Evolutionary conservation across 2,329 filamentous ascomycete species (phyloP).

Genomic region (Pseudogymnoascus sp.): DNA sequence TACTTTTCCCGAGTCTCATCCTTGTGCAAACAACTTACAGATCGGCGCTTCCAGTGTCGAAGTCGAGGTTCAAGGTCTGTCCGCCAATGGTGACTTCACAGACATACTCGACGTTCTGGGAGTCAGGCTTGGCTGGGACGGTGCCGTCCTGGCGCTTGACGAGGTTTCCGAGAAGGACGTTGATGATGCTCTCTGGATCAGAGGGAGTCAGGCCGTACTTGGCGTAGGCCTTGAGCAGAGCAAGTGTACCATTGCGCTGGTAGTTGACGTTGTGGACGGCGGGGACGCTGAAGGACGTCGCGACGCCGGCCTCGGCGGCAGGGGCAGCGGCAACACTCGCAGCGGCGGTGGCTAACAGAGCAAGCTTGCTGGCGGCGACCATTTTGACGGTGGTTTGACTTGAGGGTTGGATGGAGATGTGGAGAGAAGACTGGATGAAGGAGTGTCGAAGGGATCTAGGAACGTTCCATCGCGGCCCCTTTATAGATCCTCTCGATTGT

Average conservation of each 20-base stretch:
- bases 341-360: neutral
- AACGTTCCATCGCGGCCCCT: neutral
- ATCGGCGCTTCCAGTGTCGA: conserved; percentile 26
- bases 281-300: conserved; percentile 17
- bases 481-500: neutral
- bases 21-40: conserved; percentile 20
- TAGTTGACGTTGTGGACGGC: conserved; percentile 23
- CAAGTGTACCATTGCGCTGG: conserved; percentile 25
- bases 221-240: conserved; percentile 26
- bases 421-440: neutral
- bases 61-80: conserved; percentile 24
- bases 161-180: conserved; percentile 16
- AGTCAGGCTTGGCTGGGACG: conserved; percentile 15
- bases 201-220: conserved; percentile 25
- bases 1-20: neutral
- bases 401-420: neutral
- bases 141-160: conserved; percentile 25
- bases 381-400: neutral
- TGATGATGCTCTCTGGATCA: conserved; percentile 11
- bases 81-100: conserved; percentile 22
- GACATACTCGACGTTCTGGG: conserved; percentile 23
- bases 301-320: neutral
- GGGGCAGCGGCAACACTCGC: neutral
- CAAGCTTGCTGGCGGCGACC: conserved; percentile 1
- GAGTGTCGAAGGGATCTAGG: neutral